Evolutionary conservation across 306 rosid genomes (phyloP).

Genomic region (Boehmeria nivea): DNA sequence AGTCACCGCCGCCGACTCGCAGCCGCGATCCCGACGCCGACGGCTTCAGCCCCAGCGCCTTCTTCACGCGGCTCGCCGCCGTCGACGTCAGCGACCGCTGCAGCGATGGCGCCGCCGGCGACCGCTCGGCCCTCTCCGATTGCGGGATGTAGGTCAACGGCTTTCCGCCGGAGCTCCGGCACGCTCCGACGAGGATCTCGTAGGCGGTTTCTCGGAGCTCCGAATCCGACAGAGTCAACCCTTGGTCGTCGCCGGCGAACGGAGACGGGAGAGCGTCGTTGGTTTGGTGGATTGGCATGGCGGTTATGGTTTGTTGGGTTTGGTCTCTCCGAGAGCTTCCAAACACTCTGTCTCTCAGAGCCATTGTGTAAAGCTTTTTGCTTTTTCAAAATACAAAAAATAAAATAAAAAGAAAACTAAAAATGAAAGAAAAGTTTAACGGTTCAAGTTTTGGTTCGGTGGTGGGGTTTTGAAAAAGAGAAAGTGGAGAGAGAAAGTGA

Average conservation of each 20-base stretch:
- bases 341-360: constrained; percentile 44
- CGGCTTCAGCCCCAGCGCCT: constrained; percentile 73
- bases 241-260: constrained; percentile 54
- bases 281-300: constrained; percentile 56
- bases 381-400: not conserved
- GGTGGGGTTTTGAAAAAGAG: constrained; percentile 23
- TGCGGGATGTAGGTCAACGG: constrained; percentile 76
- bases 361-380: constrained; percentile 27
- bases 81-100: constrained; percentile 77
- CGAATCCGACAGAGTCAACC: constrained; percentile 39
- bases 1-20: constrained; percentile 26
- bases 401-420: not conserved
- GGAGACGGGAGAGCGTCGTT: constrained; percentile 56
- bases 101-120: constrained; percentile 37
- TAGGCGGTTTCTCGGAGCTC: constrained; percentile 89
- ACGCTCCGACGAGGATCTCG: constrained; percentile 75
- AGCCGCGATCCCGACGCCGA: constrained; percentile 30
- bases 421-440: not conserved
- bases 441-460: constrained; percentile 20
- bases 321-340: constrained; percentile 38
- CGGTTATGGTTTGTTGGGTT: constrained; percentile 2
- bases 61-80: constrained; percentile 85
- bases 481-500: no score
- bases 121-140: constrained; percentile 59
- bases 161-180: constrained; percentile 74